Percentiles rank a stretch among this genome's conserved stretches.
phyloP scores from a whole-genome alignment of 768 basidiomycete genomes.

The Dentipellis sp. region DNA sequence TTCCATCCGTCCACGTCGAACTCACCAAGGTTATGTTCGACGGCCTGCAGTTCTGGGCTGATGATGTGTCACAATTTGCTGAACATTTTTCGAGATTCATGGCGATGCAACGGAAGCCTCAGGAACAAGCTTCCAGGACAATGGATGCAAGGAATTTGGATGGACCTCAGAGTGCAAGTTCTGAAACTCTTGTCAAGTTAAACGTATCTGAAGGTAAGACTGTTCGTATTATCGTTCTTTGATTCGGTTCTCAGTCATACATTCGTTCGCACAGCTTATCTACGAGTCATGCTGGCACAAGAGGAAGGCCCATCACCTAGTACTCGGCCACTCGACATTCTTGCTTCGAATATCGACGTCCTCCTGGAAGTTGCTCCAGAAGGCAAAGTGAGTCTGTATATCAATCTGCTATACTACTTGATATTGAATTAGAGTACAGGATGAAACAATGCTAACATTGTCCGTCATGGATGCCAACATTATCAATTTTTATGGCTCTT shows the following conservation, averaged over 20 bases:
- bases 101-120: conserved; percentile 13
- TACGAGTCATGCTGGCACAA: conserved; percentile 42
- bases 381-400: conserved; percentile 44
- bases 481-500: conserved; percentile 34
- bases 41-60: conserved; percentile 78
- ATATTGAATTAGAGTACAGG: conserved; percentile 28
- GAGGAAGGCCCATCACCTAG: conserved; percentile 16
- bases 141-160: no score
- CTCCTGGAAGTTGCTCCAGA: conserved; percentile 61
- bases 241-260: background rate
- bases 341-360: conserved; percentile 52
- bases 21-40: conserved; percentile 63
- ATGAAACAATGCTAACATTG: conserved; percentile 60
- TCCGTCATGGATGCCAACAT: conserved; percentile 54
- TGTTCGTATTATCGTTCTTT: background rate
- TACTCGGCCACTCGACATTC: conserved; percentile 41
- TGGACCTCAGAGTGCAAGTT: no score
- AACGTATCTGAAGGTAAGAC: conserved; percentile 28
- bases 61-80: conserved; percentile 71
- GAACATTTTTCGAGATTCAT: conserved; percentile 30
- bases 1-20: conserved; percentile 58
- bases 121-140: no score
- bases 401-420: background rate
- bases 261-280: conserved; percentile 20
- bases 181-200: conserved; percentile 43